These are phyloP conservation scores for Nidularia pulvinata DNA, from an alignment of 768 basidiomycete species.

Conservation along the genomic window DNA sequence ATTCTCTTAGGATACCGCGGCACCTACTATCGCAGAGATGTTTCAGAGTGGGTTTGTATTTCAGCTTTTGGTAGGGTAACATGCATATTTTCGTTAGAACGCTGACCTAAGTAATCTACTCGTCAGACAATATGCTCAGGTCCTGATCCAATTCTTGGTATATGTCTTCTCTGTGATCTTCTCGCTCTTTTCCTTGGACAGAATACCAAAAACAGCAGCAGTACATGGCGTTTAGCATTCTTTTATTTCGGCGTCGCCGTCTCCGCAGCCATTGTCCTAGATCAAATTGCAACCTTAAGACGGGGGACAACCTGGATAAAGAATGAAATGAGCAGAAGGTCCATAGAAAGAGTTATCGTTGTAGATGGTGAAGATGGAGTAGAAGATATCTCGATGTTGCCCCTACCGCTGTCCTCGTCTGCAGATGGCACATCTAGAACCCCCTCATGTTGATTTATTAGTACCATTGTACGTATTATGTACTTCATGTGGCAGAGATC, in stretches of 20 bases:
- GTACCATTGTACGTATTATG: too few species aligned
- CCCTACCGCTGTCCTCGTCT: too few species aligned
- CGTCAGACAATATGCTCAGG: constrained; percentile 29
- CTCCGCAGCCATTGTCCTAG: constrained; percentile 8
- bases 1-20: constrained; percentile 11
- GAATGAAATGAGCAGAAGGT: too few species aligned
- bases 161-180: constrained; percentile 27
- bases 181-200: constrained; percentile 22
- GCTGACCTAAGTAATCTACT: background rate
- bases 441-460: too few species aligned
- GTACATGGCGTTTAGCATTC: constrained; percentile 21
- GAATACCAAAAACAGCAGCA: constrained; percentile 4
- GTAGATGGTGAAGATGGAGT: too few species aligned
- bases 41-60: constrained; percentile 20
- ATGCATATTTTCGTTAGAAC: background rate
- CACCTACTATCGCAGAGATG: constrained; percentile 17
- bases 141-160: constrained; percentile 30
- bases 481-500: too few species aligned
- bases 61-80: constrained; percentile 23
- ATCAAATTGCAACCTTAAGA: background rate
- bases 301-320: too few species aligned
- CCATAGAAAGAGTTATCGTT: too few species aligned
- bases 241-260: constrained; percentile 16
- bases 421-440: too few species aligned
- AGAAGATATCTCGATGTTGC: too few species aligned